Conservation (phyloP, 2,329 filamentous ascomycete species). For the Fusarium proliferatum region DNA sequence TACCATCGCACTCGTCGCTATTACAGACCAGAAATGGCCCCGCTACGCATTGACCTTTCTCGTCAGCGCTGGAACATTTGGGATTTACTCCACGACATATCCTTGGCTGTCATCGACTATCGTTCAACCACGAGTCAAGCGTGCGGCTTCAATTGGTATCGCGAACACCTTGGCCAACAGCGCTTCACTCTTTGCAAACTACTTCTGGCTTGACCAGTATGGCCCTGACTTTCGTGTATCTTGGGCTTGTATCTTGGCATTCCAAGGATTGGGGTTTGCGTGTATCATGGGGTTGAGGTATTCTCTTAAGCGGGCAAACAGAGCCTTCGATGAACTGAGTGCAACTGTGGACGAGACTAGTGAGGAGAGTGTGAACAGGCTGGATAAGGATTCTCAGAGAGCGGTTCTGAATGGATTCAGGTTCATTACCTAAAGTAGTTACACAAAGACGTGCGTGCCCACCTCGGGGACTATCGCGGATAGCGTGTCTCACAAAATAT, state of each 20-base stretch:
- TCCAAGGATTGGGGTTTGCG: neutral
- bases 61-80: neutral
- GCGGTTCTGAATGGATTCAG: neutral
- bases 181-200: neutral
- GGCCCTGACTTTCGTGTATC: neutral
- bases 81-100: neutral
- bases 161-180: neutral
- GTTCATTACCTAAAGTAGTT: neutral
- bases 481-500: accelerated
- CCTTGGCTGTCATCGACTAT: neutral
- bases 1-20: neutral
- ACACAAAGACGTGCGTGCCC: accelerated
- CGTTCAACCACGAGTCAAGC: neutral
- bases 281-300: neutral
- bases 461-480: accelerated
- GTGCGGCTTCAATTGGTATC: neutral
- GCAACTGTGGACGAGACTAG: neutral
- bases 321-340: neutral
- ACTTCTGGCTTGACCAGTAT: neutral
- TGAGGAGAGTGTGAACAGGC: neutral
- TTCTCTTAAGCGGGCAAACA: neutral
- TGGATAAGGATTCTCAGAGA: neutral
- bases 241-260: neutral
- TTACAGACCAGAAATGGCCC: neutral
- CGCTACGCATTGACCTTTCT: neutral